Percentiles rank a stretch among this genome's conserved stretches.
These are phyloP conservation scores for Tylopilus sp. DNA, from an alignment of 1,284 basidiomycete genomes.

Conservation along the genomic window DNA sequence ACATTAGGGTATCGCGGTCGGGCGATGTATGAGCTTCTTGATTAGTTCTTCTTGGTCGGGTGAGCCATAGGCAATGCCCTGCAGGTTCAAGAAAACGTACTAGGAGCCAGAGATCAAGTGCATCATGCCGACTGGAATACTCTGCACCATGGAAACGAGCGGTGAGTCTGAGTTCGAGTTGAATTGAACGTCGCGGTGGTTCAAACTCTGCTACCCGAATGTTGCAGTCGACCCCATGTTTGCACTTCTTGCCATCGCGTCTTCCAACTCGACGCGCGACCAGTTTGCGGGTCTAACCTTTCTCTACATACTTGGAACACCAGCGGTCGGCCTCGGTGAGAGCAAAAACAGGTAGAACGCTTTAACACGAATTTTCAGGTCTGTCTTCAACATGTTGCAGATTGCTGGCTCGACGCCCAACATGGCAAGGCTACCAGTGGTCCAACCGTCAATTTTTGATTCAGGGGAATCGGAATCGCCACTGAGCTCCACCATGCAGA, in stretches of 20 bases:
- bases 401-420: background rate
- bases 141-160: background rate
- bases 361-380: background rate
- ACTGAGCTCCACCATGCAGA: constrained; percentile 3
- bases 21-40: background rate
- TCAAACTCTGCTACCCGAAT: constrained; percentile 3
- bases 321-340: background rate
- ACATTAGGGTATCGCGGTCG: background rate
- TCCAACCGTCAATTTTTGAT: background rate
- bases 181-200: constrained; percentile 1
- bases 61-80: background rate
- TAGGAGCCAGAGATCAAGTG: background rate
- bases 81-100: background rate
- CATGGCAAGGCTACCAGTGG: background rate
- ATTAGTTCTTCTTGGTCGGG: background rate
- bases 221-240: background rate
- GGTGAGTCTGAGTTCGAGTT: constrained; percentile 6
- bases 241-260: background rate
- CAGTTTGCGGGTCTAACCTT: background rate
- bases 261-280: background rate
- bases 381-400: background rate
- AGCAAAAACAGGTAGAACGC: background rate
- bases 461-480: background rate
- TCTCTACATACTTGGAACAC: background rate
- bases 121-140: background rate